Conservation (phyloP, 202 grass and related monocot genomes). For the Zoysia matrella region DNA sequence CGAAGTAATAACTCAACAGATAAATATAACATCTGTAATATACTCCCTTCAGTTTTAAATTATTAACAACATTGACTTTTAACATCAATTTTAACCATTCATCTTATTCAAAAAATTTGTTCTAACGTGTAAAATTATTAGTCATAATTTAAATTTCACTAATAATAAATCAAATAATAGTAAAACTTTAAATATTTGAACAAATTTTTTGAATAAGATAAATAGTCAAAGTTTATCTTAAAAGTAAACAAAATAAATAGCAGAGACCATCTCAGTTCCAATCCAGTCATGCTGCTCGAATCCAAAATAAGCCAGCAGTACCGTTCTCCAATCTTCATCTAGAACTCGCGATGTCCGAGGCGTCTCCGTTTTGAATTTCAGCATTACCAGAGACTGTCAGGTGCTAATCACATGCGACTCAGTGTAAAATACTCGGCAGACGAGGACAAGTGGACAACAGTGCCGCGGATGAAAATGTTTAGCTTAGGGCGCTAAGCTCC, state of each 20-base stretch:
- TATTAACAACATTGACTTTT: no score
- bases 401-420: conserved; percentile 49
- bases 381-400: conserved; percentile 41
- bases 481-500: conserved; percentile 31
- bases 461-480: conserved; percentile 30
- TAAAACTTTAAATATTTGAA: no score
- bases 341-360: conserved; percentile 39
- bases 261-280: background rate
- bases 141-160: no score
- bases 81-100: no score
- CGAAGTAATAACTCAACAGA: background rate
- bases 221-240: no score
- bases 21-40: background rate
- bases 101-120: no score
- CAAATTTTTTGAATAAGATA: no score
- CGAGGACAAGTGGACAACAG: conserved; percentile 55
- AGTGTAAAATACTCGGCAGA: conserved; percentile 43
- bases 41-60: no score
- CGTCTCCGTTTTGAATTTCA: conserved; percentile 38
- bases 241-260: background rate
- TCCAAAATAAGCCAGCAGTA: background rate
- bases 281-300: background rate
- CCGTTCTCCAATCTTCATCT: conserved; percentile 14
- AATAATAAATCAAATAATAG: no score
- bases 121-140: no score